These are phyloP conservation scores for Houttuynia cordata DNA, from an alignment of 164 flowering plant genomes.

Conservation along the genomic window DNA sequence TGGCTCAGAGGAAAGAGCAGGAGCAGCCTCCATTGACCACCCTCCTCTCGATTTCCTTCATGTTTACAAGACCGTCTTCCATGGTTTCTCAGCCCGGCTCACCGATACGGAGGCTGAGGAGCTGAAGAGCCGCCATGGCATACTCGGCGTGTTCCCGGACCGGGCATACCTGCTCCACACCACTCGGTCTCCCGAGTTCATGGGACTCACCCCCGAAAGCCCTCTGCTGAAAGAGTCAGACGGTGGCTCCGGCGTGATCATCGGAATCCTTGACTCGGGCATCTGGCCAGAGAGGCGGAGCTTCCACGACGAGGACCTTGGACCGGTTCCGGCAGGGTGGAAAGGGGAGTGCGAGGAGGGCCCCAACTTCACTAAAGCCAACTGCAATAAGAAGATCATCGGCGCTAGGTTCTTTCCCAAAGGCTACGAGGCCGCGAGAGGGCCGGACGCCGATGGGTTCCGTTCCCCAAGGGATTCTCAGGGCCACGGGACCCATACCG, in stretches of 20 bases:
- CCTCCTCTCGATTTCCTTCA: slow-evolving; percentile 14
- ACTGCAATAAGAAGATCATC: slow-evolving; percentile 39
- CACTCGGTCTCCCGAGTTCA: slow-evolving; percentile 36
- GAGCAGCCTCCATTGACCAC: background rate
- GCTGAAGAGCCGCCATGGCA: slow-evolving; percentile 13
- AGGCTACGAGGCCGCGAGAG: slow-evolving; percentile 17
- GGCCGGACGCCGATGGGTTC: slow-evolving; percentile 1
- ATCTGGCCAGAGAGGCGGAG: slow-evolving; percentile 47
- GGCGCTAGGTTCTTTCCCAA: slow-evolving; percentile 32
- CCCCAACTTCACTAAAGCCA: slow-evolving; percentile 13
- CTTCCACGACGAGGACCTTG: slow-evolving; percentile 33
- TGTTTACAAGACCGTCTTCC: slow-evolving; percentile 35
- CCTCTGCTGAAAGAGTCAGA: slow-evolving; percentile 21
- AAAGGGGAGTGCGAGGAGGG: slow-evolving; percentile 37
- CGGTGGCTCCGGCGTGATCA: slow-evolving; percentile 32
- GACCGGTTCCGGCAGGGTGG: slow-evolving; percentile 36
- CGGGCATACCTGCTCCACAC: slow-evolving; percentile 25
- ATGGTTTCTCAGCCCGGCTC: slow-evolving; percentile 40
- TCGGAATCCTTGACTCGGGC: slow-evolving; percentile 48
- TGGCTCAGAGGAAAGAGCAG: background rate
- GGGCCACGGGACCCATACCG: slow-evolving; percentile 63
- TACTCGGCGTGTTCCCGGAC: slow-evolving; percentile 29
- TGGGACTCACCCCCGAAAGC: slow-evolving; percentile 18
- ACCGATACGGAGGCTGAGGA: slow-evolving; percentile 19
- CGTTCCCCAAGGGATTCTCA: slow-evolving; percentile 19